Base-by-base conservation (phyloP, 2,329 filamentous ascomycete genomes). In the Magnaporthiopsis incrustans region DNA sequence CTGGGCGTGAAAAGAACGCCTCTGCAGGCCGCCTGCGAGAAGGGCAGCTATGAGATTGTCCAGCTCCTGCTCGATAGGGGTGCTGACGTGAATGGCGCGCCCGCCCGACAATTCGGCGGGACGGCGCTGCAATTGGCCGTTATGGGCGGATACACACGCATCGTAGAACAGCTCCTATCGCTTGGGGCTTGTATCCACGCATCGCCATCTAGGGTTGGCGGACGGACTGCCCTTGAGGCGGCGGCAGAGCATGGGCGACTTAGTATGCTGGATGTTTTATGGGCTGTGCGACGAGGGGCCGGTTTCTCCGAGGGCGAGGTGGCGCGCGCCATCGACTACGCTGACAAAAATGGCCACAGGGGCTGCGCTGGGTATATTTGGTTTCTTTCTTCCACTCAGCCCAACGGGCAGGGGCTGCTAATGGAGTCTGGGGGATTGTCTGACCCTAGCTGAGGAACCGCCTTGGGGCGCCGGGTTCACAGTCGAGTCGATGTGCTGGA, bases 211-310 rank as follows among this genome's bases (percentile, higher is more conserved):
- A 27, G 26, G 44, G 8, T 57, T 0, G 12, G n/a, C 33, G 50
- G 60, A 8, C 27, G 60, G 2, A 30, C 60, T 11, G 60, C 60
- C 1, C 27, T 62, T 11, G 25, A 62, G 38, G 60, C 25, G 15
- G 60, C 60, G 44, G 60, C 60, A 50, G 60, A 62, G 30, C 50
- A 57, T 35, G 60, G 50, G 27, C 60, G 60, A 11, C 50, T 62
- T 10, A 7, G n/a, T 14, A 26, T 62, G 44, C 18, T 62, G n/a
- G 27, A 6, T 2, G 44, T 62, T n/a, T 53, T 62, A 50, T 62
- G 60, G 60, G 57, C 12, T 25, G 25, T 26, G 4, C 57, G 25
- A 58, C 12, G 12, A 58, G 57, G 10, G 30, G 11, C 38, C 1
- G 60, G 60, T 1, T 62, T 62, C n/a, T 44, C 60, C 15, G 50